Evolutionary conservation across 2,329 filamentous ascomycete genomes (phyloP).

Genomic region (Colletotrichum siamense): DNA sequence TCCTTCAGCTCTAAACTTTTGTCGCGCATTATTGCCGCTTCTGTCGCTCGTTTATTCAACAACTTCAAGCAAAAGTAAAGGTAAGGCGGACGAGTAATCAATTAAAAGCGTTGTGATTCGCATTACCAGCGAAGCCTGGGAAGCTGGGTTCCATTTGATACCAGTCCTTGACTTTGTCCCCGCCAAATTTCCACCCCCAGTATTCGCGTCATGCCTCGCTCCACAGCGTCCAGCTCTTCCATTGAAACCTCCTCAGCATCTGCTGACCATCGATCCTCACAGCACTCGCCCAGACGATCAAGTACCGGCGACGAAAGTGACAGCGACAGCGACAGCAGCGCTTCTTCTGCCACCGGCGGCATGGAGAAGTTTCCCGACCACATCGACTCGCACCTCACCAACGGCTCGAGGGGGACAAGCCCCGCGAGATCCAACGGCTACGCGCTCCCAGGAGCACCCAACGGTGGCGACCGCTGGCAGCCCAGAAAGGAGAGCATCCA

Average conservation of each 20-base stretch:
- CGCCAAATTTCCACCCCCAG: conserved; percentile 8
- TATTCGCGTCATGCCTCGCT: conserved; percentile 42
- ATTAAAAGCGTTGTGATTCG: background rate
- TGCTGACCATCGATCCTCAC: conserved; percentile 29
- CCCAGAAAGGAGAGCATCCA: conserved; percentile 62
- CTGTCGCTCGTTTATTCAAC: conserved; percentile 14
- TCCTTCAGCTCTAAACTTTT: conserved; percentile 3
- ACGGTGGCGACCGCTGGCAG: conserved; percentile 63
- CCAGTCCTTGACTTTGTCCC: conserved; percentile 10
- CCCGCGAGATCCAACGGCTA: conserved; percentile 33
- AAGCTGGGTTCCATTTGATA: background rate
- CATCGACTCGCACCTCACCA: conserved; percentile 43
- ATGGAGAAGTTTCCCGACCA: conserved; percentile 67
- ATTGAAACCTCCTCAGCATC: conserved; percentile 35
- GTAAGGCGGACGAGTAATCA: background rate
- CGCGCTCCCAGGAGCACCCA: conserved; percentile 24
- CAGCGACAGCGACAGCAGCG: conserved; percentile 19
- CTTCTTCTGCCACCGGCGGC: conserved; percentile 20
- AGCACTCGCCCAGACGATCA: conserved; percentile 26
- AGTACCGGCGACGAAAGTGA: background rate
- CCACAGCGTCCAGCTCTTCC: conserved; percentile 34
- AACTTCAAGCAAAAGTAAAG: background rate
- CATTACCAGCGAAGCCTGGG: background rate
- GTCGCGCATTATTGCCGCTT: conserved; percentile 16
- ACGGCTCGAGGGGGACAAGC: conserved; percentile 22